Evolutionary conservation across 768 basidiomycete species (phyloP), one percentile per base, ranked within the genome.

Genomic region (Crassisporium funariophilum): DNA sequence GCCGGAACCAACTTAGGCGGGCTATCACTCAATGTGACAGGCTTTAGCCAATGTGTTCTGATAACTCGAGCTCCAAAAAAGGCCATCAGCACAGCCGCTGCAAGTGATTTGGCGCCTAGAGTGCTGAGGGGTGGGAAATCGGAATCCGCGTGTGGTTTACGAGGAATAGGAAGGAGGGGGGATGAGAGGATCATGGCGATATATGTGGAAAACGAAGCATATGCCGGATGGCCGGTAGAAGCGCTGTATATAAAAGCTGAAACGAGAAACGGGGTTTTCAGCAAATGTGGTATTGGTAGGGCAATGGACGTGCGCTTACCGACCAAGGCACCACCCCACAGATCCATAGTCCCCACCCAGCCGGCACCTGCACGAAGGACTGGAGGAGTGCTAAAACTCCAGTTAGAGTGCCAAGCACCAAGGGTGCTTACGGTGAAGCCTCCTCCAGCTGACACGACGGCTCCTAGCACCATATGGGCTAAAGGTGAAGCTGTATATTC

Each of bases 271-370:
- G 4, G 52, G 13, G n/a, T n/a, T n/a, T 40, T 17, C 33, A 16
- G 15, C 5, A 38, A 15, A 27, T 27, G 25, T 12, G 12, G 4
- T n/a, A 8, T 35, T n/a, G 10, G 10, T 25, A 10, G 10, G 41
- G 27, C n/a, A 38, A 29, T 12, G 19, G 19, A 22, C 22, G 19
- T 11, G 10, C 8, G 63, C 68, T 44, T 42, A 66, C 68, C 76
- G 7, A 73, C 72, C 2, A 79, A 50, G 6, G 75, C 69, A 29
- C 79, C 79, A 44, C 69, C 77, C 79, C 78, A 80, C 1, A 79
- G 57, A 52, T 80, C 79, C 13, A 79, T 56, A 1, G 72, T 75
- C 6, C 64, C 70, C 49, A 68, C 67, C 40, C 69, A 36, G 35
- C 70, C 68, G 2, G 68, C 71, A 4, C 67, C 73, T 9, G 62